Evolutionary conservation across 305 asterid species (phyloP).

Genomic region (Rubia peregrina): DNA sequence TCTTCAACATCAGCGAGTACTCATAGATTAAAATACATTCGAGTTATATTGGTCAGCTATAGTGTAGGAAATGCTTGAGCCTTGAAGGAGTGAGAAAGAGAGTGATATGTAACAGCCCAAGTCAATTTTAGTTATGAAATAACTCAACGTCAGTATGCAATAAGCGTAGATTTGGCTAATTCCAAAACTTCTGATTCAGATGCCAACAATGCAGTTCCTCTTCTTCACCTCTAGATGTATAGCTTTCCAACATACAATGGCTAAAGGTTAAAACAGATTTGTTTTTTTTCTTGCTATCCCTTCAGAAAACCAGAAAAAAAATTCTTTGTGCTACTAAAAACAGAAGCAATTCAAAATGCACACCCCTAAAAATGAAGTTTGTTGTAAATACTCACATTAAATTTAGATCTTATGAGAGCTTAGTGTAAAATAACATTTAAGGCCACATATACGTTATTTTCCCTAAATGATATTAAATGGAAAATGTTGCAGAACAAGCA

Average conservation of each 20-base stretch:
- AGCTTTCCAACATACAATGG: not conserved
- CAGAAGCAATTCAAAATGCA: not conserved
- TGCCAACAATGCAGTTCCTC: not conserved
- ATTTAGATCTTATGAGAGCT: not conserved
- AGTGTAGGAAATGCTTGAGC: not conserved
- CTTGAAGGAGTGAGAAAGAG: not conserved
- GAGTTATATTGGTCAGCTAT: not conserved
- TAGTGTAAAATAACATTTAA: not conserved
- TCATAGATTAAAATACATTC: conserved; percentile 14
- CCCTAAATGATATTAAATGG: not conserved
- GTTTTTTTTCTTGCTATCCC: not conserved
- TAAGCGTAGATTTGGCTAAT: not conserved
- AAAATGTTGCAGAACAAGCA: not conserved
- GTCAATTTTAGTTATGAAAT: not conserved
- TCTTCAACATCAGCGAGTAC: conserved; percentile 19
- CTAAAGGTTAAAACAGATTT: not conserved
- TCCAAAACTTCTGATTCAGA: not conserved
- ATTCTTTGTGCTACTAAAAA: not conserved
- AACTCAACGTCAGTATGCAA: not conserved
- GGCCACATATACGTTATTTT: not conserved
- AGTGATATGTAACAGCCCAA: not conserved
- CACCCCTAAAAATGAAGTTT: not conserved
- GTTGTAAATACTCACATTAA: not conserved
- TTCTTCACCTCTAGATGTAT: not conserved
- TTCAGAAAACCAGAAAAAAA: not conserved